Evolutionary conservation across 495 filamentous ascomycete genomes (phyloP), one percentile per base, ranked within the genome.

Genomic region (Penicillium lividum): DNA sequence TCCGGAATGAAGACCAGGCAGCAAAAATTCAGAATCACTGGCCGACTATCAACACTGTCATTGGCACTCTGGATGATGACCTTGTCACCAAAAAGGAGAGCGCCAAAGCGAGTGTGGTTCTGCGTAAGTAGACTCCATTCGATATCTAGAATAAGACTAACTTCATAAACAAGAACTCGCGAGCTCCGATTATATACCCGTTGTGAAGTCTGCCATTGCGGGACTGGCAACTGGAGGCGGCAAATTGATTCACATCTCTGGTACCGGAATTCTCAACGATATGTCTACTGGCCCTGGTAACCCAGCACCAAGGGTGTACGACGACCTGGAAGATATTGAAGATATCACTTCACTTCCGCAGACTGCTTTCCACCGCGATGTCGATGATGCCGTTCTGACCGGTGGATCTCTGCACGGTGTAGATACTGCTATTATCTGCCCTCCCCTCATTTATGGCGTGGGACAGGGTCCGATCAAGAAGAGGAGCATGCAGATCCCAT

Each of bases 211-310:
- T 29, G 13, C 28, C 5, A n/a, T 53, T 6, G 25, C 25, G 4
- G 51, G 51, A 29, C 36, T 53, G 0, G 51, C 16, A 7, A 10
- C 22, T 53, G 51, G 51, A 28, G 28, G 38, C 5, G 51, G 51
- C 15, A 22, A 29, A 25, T 53, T 56, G n/a, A 56, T 56, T 42
- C 54, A 56, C 13, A 56, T 49, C 15, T 56, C 54, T 10, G 54
- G 54, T 13, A 56, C 54, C n/a, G 54, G 54, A 38, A 36, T 53
- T n/a, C 36, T 53, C 16, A 53, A 53, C 11, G 51, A 53, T 11
- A 53, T 53, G 51, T 53, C 51, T 1, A 53, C 51, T 43, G 36
- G 51, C 18, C 18, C 51, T 6, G 54, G 54, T 38, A 56, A 48
- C 45, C 28, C 42, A 9, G 6, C 43, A 11, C 28, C 28, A 7